A percentile compares a stretch with the other conserved stretches of the same genome.
These are phyloP conservation scores for Allium fistulosum DNA, from an alignment of 106 monocot genomes.

Conservation along the genomic window DNA sequence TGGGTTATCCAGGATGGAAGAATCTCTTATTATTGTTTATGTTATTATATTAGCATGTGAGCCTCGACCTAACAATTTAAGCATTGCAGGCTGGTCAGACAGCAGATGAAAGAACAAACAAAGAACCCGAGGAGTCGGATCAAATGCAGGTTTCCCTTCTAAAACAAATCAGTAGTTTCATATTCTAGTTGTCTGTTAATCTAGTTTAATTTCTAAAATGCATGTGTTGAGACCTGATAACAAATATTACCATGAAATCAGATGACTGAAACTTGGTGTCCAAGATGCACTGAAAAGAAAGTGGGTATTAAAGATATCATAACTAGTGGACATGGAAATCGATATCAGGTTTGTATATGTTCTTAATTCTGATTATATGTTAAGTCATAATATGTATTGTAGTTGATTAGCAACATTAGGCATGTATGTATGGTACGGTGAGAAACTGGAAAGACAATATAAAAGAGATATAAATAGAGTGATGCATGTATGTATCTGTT, in stretches of 20 bases:
- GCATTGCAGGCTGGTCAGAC: constrained; percentile 70
- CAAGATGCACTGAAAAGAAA: constrained; percentile 75
- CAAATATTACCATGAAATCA: constrained; percentile 11
- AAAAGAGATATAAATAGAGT: too few relatives aligned
- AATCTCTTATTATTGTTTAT: too few relatives aligned
- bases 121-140: constrained; percentile 77
- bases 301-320: constrained; percentile 89
- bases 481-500: too few relatives aligned
- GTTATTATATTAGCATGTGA: background rate
- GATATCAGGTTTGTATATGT: constrained; percentile 61
- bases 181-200: background rate
- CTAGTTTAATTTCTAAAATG: background rate
- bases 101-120: constrained; percentile 54
- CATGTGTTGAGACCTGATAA: background rate
- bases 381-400: too few relatives aligned
- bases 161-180: background rate
- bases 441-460: too few relatives aligned
- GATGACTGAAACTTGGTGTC: constrained; percentile 96
- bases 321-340: constrained; percentile 76
- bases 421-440: too few relatives aligned
- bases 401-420: too few relatives aligned
- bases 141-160: constrained; percentile 58
- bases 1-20: too few relatives aligned
- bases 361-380: too few relatives aligned
- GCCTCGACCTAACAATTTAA: background rate